These are phyloP conservation scores for Pythium dissotocum DNA, from an alignment of 352 stramenopile species.

Conservation along the genomic window DNA sequence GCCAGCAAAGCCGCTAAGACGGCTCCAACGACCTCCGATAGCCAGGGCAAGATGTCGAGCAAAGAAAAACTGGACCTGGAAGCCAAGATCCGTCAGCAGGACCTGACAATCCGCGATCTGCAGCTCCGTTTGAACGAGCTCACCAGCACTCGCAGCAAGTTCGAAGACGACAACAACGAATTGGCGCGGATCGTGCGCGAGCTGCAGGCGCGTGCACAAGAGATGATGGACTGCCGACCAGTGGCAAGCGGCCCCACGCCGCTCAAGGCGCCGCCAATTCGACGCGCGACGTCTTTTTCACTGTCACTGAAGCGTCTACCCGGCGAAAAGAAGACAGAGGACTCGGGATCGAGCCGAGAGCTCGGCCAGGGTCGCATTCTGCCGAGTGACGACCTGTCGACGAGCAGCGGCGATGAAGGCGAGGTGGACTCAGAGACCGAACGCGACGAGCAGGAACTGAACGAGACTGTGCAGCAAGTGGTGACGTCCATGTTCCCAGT, in stretches of 20 bases:
- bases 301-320: slow-evolving; percentile 30
- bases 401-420: slow-evolving; percentile 45
- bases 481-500: slow-evolving; percentile 53
- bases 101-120: slow-evolving; percentile 35
- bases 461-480: slow-evolving; percentile 45
- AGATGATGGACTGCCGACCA: slow-evolving; percentile 21
- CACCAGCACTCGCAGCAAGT: slow-evolving; percentile 31
- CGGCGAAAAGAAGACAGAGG: background rate
- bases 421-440: slow-evolving; percentile 39
- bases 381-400: slow-evolving; percentile 45
- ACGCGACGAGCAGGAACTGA: slow-evolving; percentile 52
- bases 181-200: slow-evolving; percentile 49
- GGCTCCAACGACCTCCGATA: slow-evolving; percentile 6
- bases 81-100: slow-evolving; percentile 35
- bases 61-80: slow-evolving; percentile 52
- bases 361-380: background rate
- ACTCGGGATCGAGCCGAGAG: background rate
- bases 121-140: slow-evolving; percentile 29
- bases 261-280: slow-evolving; percentile 17
- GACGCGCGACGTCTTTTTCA: slow-evolving; percentile 38
- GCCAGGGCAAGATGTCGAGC: slow-evolving; percentile 27
- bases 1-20: slow-evolving; percentile 14
- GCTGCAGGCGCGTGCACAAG: slow-evolving; percentile 42
- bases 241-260: background rate
- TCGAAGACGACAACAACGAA: slow-evolving; percentile 61